phyloP scores from a whole-genome alignment of 2,329 filamentous ascomycete genomes.

The Dactylellina sp. region DNA sequence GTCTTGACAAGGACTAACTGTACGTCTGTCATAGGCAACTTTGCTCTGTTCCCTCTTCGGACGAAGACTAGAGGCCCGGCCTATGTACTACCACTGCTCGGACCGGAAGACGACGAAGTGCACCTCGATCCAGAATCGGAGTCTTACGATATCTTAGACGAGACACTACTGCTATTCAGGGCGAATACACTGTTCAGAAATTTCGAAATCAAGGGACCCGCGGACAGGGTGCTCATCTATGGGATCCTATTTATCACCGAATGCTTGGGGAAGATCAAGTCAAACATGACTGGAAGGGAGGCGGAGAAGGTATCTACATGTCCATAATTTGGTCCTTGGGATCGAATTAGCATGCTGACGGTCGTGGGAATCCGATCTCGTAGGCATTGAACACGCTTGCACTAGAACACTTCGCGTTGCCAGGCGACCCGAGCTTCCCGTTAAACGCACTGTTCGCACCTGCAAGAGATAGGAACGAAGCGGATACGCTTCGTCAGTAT shows the following conservation, averaged over 20 bases:
- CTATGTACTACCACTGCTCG: slow-evolving; percentile 79
- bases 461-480: slow-evolving; percentile 85
- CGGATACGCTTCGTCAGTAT: slow-evolving; percentile 88
- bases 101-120: slow-evolving; percentile 68
- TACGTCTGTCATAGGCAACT: slow-evolving; percentile 76
- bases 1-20: slow-evolving; percentile 7
- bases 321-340: not conserved
- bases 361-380: slow-evolving; percentile 30
- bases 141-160: slow-evolving; percentile 95
- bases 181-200: slow-evolving; percentile 99
- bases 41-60: slow-evolving; percentile 91
- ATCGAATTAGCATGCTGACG: slow-evolving; percentile 12
- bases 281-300: slow-evolving; percentile 74
- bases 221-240: slow-evolving; percentile 94
- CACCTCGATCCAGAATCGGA: slow-evolving; percentile 83
- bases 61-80: slow-evolving; percentile 96
- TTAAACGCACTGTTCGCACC: slow-evolving; percentile 97
- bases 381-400: slow-evolving; percentile 65
- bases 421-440: slow-evolving; percentile 91
- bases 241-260: slow-evolving; percentile 95
- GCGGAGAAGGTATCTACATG: slow-evolving; percentile 71
- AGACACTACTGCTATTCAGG: slow-evolving; percentile 90
- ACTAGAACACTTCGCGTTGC: slow-evolving; percentile 95
- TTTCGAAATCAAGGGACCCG: slow-evolving; percentile 97
- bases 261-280: slow-evolving; percentile 87